A percentile compares a stretch with the other conserved stretches of the same genome.
These are phyloP conservation scores for Clohesyomyces aquaticus DNA, from an alignment of 495 filamentous ascomycete species.

Conservation along the genomic window DNA sequence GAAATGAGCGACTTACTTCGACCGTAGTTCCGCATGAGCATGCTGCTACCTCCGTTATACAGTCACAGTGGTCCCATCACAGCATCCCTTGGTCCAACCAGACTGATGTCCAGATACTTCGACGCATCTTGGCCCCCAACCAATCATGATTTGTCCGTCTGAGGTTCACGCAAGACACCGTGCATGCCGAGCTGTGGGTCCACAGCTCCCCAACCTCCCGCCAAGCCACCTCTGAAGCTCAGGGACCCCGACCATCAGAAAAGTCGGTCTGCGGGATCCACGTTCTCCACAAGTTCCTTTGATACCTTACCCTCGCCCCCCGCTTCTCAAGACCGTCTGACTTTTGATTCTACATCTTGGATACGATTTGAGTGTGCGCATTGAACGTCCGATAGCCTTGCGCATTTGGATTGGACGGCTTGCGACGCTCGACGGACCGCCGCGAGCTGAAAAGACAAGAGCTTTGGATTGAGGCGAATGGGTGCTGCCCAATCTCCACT, in stretches of 20 bases:
- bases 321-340: no score
- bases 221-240: constrained; percentile 15
- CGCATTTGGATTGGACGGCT: background rate
- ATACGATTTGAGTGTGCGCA: no score
- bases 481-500: background rate
- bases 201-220: constrained; percentile 1
- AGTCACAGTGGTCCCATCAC: no score
- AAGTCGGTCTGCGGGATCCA: background rate
- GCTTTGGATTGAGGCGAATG: background rate
- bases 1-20: no score
- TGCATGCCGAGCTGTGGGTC: constrained; percentile 7
- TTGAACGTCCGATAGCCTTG: background rate
- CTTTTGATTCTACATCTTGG: no score
- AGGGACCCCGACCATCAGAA: constrained; percentile 5
- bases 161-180: constrained; percentile 24
- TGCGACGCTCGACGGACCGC: background rate
- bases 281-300: background rate
- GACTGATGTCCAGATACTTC: background rate
- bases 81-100: no score
- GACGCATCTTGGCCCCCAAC: constrained; percentile 4
- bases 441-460: background rate
- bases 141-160: constrained; percentile 1
- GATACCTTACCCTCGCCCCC: background rate
- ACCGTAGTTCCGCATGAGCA: no score
- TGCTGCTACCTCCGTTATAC: no score